These are phyloP conservation scores for Aspergillus sp. DNA, from an alignment of 2,329 filamentous ascomycete genomes.

Conservation along the genomic window DNA sequence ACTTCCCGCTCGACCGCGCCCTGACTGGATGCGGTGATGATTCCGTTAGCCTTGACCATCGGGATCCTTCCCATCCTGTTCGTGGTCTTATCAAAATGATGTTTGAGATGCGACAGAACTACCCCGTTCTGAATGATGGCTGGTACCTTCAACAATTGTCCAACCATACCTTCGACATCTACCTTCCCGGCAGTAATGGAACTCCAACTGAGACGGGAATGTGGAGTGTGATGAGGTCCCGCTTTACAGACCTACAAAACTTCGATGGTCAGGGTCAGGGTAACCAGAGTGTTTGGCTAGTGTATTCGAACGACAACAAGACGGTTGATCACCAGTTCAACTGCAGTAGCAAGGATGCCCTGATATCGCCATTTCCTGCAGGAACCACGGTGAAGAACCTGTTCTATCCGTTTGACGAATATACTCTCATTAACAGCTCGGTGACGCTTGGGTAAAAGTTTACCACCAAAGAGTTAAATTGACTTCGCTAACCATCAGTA, in stretches of 20 bases:
- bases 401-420: constrained; percentile 61
- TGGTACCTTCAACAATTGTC: constrained; percentile 57
- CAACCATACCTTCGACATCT: constrained; percentile 54
- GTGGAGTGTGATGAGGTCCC: constrained; percentile 56
- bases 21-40: constrained; percentile 58
- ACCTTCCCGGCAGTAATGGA: constrained; percentile 53
- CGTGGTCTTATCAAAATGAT: constrained; percentile 62
- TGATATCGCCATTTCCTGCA: constrained; percentile 57
- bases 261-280: constrained; percentile 34
- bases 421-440: constrained; percentile 49
- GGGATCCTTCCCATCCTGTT: constrained; percentile 61
- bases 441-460: constrained; percentile 41
- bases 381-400: constrained; percentile 61
- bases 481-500: not conserved
- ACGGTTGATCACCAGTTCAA: constrained; percentile 57
- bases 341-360: constrained; percentile 51
- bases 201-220: constrained; percentile 58
- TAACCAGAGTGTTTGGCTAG: constrained; percentile 49
- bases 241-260: constrained; percentile 50
- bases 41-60: constrained; percentile 59
- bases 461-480: not conserved
- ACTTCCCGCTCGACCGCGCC: constrained; percentile 58
- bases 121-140: constrained; percentile 61
- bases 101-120: constrained; percentile 59
- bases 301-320: constrained; percentile 48